Conservation (phyloP, 257 asterid species). For the Henckelia pumila region DNA sequence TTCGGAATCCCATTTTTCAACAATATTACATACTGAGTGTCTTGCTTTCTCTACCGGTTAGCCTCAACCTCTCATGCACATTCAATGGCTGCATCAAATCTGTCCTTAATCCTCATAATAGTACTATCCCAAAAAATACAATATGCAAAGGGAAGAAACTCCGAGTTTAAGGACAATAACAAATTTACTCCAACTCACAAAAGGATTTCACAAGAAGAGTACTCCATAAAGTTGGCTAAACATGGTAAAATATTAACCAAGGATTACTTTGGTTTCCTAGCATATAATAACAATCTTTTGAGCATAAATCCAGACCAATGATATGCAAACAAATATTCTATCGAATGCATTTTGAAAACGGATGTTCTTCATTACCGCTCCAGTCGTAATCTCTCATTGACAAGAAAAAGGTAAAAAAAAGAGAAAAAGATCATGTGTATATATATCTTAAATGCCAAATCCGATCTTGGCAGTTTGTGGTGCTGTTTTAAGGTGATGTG, state of each 20-base stretch:
- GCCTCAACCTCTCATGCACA: background rate
- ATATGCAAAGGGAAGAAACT: conserved; percentile 38
- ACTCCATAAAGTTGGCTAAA: background rate
- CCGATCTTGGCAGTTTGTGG: background rate
- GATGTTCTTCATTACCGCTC: background rate
- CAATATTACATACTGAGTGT: background rate
- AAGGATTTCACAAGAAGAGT: conserved; percentile 4
- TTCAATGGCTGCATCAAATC: conserved; percentile 39
- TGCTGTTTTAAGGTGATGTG: conserved; percentile 4
- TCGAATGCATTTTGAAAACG: too few species aligned
- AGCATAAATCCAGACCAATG: too few species aligned
- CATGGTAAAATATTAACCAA: conserved; percentile 1
- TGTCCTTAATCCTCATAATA: conserved; percentile 36
- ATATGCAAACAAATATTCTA: too few species aligned
- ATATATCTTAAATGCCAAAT: background rate
- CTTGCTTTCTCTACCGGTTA: background rate
- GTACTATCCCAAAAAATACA: conserved; percentile 33
- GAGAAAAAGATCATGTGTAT: too few species aligned
- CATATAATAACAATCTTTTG: too few species aligned
- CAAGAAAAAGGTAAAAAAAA: too few species aligned
- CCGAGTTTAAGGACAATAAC: conserved; percentile 24
- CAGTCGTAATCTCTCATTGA: background rate
- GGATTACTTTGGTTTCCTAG: conserved; percentile 15
- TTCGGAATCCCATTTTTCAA: conserved; percentile 27
- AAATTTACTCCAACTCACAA: conserved; percentile 1